Evolutionary conservation across 345 rosid genomes (phyloP), one percentile per base, ranked within the genome.

Genomic region (Salix arbutifolia): DNA sequence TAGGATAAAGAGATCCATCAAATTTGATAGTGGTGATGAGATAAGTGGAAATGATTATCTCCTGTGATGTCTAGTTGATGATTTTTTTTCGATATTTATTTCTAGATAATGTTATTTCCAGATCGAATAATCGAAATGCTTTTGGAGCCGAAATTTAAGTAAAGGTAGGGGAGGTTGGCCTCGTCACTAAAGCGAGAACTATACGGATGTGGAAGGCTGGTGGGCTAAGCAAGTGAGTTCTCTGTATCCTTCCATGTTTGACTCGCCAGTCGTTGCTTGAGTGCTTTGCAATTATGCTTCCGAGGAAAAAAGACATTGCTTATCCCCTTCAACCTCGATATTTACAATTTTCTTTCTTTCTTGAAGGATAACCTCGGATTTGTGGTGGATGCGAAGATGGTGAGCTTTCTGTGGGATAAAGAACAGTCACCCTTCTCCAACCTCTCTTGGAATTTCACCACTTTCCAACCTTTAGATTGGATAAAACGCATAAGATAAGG

Each of bases 321-420:
- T 16, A 21, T 37, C 12, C 18, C 46, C 37, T 50, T 0, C 42
- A 8, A 9, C 4, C 8, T 1, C 12, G 28, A 19, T 74, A 44
- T 74, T 74, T 65, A 64, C 23, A 58, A n/a, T n/a, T n/a, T 3
- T 31, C 26, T 13, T 2, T 25, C 44, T 42, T 64, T 17, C 12
- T 71, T 6, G 16, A 10, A 11, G 70, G 77, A 75, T 67, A 75
- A 75, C 73, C 78, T 67, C 58, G 60, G 79, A 69, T 60, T 23
- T 30, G 10, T 40, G 3, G 64, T 61, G 66, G 73, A 33, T 33
- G 30, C 44, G n/a, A 6, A 7, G 21, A 52, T 23, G 21, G 31
- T 14, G 5, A n/a, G 28, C 56, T 25, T 58, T 31, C 28, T 53
- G 68, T 3, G 12, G 69, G 30, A 60, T 25, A 58, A 38, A 42